A percentile compares a stretch with the other conserved stretches of the same genome.
These are phyloP conservation scores for Pelargonium myrrhifolium DNA, from an alignment of 441 rosid genomes.

Conservation along the genomic window DNA sequence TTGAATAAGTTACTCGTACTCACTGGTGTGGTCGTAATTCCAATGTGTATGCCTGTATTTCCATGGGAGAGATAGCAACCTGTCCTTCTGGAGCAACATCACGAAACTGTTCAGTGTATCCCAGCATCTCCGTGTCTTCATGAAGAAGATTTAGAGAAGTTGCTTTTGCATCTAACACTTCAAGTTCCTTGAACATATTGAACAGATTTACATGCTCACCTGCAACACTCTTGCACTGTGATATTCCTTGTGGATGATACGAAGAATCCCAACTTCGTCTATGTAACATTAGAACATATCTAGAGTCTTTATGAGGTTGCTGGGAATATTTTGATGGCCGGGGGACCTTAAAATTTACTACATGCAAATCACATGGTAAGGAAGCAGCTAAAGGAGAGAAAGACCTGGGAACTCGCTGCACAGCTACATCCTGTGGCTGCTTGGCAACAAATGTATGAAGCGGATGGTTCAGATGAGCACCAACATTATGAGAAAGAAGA, in stretches of 20 bases:
- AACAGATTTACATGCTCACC: slow-evolving; percentile 62
- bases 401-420: slow-evolving; percentile 39
- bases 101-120: slow-evolving; percentile 50
- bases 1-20: slow-evolving; percentile 1
- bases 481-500: slow-evolving; percentile 64
- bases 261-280: slow-evolving; percentile 76
- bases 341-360: slow-evolving; percentile 79
- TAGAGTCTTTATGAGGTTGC: slow-evolving; percentile 44
- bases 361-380: slow-evolving; percentile 81
- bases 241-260: slow-evolving; percentile 52
- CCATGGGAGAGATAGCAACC: slow-evolving; percentile 72
- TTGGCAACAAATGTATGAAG: slow-evolving; percentile 68
- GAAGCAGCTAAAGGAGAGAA: slow-evolving; percentile 72
- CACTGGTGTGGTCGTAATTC: slow-evolving; percentile 49
- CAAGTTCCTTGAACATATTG: slow-evolving; percentile 66
- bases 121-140: slow-evolving; percentile 67
- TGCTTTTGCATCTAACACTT: slow-evolving; percentile 47
- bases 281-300: slow-evolving; percentile 60
- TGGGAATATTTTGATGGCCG: slow-evolving; percentile 63
- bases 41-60: slow-evolving; percentile 88
- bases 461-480: slow-evolving; percentile 85
- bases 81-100: slow-evolving; percentile 57
- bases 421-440: slow-evolving; percentile 56
- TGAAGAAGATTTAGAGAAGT: slow-evolving; percentile 87
- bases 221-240: slow-evolving; percentile 50